Conservation (phyloP, 2,329 filamentous ascomycete genomes). For the Cladobotryum mycophilum region DNA sequence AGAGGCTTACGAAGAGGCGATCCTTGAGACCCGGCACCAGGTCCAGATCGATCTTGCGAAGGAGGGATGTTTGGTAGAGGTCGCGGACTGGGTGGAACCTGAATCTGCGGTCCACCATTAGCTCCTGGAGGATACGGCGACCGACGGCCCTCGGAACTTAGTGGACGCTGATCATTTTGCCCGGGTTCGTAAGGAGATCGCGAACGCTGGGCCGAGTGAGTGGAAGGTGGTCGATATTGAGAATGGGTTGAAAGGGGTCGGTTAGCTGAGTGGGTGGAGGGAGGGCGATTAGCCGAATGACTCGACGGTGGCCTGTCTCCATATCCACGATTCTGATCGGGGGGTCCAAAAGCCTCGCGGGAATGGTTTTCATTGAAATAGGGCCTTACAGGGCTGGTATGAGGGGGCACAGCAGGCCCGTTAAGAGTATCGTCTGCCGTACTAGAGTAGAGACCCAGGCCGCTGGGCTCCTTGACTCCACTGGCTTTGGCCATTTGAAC, state of each 20-base stretch:
- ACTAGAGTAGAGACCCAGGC: constrained; percentile 18
- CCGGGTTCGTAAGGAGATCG: no score
- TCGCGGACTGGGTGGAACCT: constrained; percentile 2
- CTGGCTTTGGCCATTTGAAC: constrained; percentile 70
- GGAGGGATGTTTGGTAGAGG: neutral
- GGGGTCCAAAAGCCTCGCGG: constrained; percentile 46
- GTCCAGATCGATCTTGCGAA: neutral
- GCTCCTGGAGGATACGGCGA: constrained; percentile 24
- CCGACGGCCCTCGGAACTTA: constrained; percentile 27
- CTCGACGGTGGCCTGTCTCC: constrained; percentile 36
- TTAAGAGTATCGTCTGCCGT: constrained; percentile 21
- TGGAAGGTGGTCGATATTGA: neutral
- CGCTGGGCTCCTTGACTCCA: constrained; percentile 36
- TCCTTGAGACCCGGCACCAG: constrained; percentile 8
- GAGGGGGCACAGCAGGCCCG: constrained; percentile 45
- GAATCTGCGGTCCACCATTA: neutral
- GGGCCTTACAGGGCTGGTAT: constrained; percentile 44
- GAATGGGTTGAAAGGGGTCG: neutral
- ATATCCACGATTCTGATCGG: constrained; percentile 28
- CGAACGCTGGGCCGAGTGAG: neutral
- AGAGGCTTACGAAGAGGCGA: constrained; percentile 24
- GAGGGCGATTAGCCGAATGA: constrained; percentile 17
- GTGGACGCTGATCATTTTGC: constrained; percentile 19
- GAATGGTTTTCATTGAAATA: constrained; percentile 49
- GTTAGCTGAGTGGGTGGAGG: neutral